Evolutionary conservation across 306 rosid species (phyloP), one percentile per base, ranked within the genome.

Genomic region (Dalbergia cochinchinensis): DNA sequence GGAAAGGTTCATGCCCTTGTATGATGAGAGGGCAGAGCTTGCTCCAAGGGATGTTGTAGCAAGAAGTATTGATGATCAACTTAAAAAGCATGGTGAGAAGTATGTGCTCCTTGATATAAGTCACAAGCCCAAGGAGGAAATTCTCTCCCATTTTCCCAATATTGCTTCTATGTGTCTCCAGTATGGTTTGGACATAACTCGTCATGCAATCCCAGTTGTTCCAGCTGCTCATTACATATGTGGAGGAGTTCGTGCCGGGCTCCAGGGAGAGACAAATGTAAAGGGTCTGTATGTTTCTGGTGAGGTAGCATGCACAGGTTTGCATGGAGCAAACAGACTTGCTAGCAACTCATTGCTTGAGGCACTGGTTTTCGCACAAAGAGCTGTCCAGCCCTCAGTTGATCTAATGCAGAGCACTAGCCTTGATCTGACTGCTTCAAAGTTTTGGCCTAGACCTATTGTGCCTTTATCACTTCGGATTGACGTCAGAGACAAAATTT

Each of bases 141-240:
- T 90, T 37, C 90, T 92, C 61, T 85, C 94, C 6, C 97, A 87
- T 69, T 95, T 95, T 76, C 98, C 99, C 71, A 92, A 88, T 71
- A 92, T 92, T 71, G 92, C 97, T 16, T 85, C 97, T 1, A 89
- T 76, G 78, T 95, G 99, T 80, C 93, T 91, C 74, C 84, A 69
- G 41, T 35, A 88, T 66, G 97, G 97, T 66, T 75, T 95, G 85
- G 99, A 95, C 87, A 91, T 95, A 82, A 92, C 99, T 19, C 76
- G 71, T 54, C 85, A 74, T 79, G 96, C 99, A 34, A 91, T 95
- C 78, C 98, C 98, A 0, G 98, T 92, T 58, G 97, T 92, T 81
- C 99, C 99, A 22, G 99, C 99, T 26, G 94, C 99, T 74, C 99
- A 92, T 87, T 95, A 95, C 87, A 92, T 95, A 86, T 95, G 99